A percentile compares a stretch with the other conserved stretches of the same genome.
phyloP scores from a whole-genome alignment of 192 early-diverging fungal species.

The Backusella tarrabulga region DNA sequence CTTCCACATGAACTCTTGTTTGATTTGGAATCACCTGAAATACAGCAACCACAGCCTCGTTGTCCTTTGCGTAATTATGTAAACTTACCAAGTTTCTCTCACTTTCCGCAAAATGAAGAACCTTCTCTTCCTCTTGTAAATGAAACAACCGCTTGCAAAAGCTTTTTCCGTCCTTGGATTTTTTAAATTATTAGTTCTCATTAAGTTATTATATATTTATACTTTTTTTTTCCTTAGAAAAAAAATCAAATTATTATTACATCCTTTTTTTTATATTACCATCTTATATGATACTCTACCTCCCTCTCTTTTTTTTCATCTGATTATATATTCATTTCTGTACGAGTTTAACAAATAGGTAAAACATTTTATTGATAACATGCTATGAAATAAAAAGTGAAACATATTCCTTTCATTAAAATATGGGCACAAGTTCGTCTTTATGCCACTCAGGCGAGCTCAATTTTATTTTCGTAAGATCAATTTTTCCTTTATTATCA shows the following conservation, averaged over 20 bases:
- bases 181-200: constrained; percentile 1
- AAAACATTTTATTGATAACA: background rate
- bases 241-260: background rate
- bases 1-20: constrained; percentile 15
- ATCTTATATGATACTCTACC: background rate
- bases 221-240: background rate
- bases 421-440: constrained; percentile 7
- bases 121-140: background rate
- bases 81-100: background rate
- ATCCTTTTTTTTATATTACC: background rate
- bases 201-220: background rate
- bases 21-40: constrained; percentile 13
- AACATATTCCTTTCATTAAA: background rate
- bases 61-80: constrained; percentile 10
- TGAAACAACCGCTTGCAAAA: background rate
- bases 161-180: constrained; percentile 13
- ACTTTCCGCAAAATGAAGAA: constrained; percentile 7
- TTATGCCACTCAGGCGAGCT: constrained; percentile 11
- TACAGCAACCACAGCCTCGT: background rate
- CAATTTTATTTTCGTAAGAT: background rate
- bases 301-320: background rate
- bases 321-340: background rate
- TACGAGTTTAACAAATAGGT: background rate
- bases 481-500: constrained; percentile 1
- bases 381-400: background rate